Base-by-base conservation (phyloP, 768 basidiomycete genomes). In the Naganishia friedmannii region DNA sequence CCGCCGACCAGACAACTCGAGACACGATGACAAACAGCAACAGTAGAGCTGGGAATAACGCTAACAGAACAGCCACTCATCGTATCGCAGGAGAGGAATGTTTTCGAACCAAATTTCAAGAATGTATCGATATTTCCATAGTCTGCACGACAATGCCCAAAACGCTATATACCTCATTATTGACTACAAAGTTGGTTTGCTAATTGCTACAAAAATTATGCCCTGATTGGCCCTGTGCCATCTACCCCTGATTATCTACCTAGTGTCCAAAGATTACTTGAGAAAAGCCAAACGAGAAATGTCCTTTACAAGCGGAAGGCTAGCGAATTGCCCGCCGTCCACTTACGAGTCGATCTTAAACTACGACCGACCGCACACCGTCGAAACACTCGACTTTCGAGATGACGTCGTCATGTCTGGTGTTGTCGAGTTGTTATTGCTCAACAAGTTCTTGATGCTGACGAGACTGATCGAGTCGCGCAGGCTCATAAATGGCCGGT, bases 351-450 rank as follows among this genome's bases (percentile, higher is more conserved):
- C 42, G 42, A 42, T 42, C 42, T 42, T 10, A 8, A 13, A 13
- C 60, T 26, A 26, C 6, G 23, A 1, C 29, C 60, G 15, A 42
- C 60, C 39, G 39, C 42, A 63, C 46, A 63, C 13, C 26, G 60
- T 63, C 19, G 60, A 63, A 42, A 42, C 26, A 46, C 60, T 63
- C 17, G 60, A 46, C 60, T 63, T 63, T 63, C 60, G 26, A 13
- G 39, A 28, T 13, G 37, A 1, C 26, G 42, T 3, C 9, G 60
- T 46, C 60, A 45, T 42, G 9, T 63, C 60, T 28, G 60, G 39
- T n/a, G 39, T 46, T 26, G 31, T 28, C 34, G 34, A 37, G 34
- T 39, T 34, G 26, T 46, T 63, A 29, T 26, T 3, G 53, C 19
- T 63, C 23, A 63, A 21, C 60, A 63, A 21, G 39, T 63, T 63